Percentiles rank a stretch among this genome's conserved stretches.
phyloP scores from a whole-genome alignment of 192 early-diverging fungal genomes.

The Linnemannia schmuckeri region DNA sequence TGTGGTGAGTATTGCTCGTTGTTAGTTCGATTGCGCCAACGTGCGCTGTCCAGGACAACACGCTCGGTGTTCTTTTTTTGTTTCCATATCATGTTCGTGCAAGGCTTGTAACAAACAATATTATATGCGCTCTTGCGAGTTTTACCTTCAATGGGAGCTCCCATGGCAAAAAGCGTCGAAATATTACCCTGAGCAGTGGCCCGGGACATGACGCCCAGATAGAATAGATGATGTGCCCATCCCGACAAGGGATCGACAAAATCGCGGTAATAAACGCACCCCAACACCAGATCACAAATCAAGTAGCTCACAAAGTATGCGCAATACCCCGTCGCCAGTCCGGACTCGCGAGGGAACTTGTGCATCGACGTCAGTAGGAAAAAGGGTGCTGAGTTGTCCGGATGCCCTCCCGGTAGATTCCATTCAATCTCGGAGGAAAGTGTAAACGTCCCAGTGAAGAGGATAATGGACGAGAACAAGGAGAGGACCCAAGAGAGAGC shows the following conservation, averaged over 20 bases:
- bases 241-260: slow-evolving; percentile 49
- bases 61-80: background rate
- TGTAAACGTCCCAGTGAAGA: slow-evolving; percentile 43
- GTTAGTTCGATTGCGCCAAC: background rate
- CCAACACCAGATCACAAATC: slow-evolving; percentile 44
- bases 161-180: slow-evolving; percentile 41
- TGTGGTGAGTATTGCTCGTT: background rate
- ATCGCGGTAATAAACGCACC: slow-evolving; percentile 28
- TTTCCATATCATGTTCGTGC: background rate
- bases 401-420: background rate
- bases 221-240: slow-evolving; percentile 44
- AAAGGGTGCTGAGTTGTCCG: background rate
- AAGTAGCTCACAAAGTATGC: slow-evolving; percentile 53
- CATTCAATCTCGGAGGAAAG: slow-evolving; percentile 42
- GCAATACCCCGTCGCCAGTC: slow-evolving; percentile 32
- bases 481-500: slow-evolving; percentile 46
- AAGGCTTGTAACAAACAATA: background rate
- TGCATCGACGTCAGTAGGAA: slow-evolving; percentile 14
- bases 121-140: too few relatives aligned
- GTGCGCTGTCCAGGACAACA: background rate
- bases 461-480: slow-evolving; percentile 41
- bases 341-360: slow-evolving; percentile 30
- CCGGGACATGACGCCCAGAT: slow-evolving; percentile 30
- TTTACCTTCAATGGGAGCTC: slow-evolving; percentile 51
- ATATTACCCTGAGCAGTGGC: slow-evolving; percentile 30